Evolutionary conservation across 1,284 basidiomycete species (phyloP).

Genomic region (Pseudozyma tsukubaensis): DNA sequence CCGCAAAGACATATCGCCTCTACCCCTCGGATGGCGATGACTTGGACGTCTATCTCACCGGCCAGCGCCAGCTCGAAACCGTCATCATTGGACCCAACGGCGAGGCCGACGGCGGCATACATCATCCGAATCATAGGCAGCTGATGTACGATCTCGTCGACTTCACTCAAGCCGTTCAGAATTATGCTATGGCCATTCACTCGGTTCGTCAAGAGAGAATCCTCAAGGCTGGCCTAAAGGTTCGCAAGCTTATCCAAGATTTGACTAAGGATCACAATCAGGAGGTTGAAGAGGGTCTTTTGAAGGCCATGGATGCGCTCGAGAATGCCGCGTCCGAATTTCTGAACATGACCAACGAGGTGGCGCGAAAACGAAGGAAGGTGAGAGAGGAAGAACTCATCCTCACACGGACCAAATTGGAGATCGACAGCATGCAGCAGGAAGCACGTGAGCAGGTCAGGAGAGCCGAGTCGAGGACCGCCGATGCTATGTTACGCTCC

Average conservation of each 20-base stretch:
- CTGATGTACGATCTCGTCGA: constrained; percentile 39
- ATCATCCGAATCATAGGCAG: constrained; percentile 1
- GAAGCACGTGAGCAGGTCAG: neutral
- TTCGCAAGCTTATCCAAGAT: constrained; percentile 27
- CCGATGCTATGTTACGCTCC: no score
- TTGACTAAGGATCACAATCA: constrained; percentile 8
- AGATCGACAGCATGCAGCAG: neutral
- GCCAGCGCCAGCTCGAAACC: constrained; percentile 10
- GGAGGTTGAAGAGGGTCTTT: constrained; percentile 1
- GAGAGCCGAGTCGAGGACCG: neutral
- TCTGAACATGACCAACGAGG: constrained; percentile 12
- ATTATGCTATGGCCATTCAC: constrained; percentile 38
- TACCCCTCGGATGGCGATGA: constrained; percentile 45
- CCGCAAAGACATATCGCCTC: constrained; percentile 14
- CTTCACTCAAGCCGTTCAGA: constrained; percentile 30
- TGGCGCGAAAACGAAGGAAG: constrained; percentile 1
- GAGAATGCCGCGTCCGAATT: constrained; percentile 11
- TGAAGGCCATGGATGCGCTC: constrained; percentile 16
- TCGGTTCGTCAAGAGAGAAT: constrained; percentile 6
- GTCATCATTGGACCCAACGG: neutral
- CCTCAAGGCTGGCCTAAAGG: constrained; percentile 21
- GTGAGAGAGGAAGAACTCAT: neutral
- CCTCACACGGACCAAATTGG: no score
- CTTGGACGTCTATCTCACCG: constrained; percentile 34
- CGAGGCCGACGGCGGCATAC: neutral